These are phyloP conservation scores for Cyberlindnera galapagoensis DNA, from an alignment of 805 yeast genomes.

Conservation along the genomic window DNA sequence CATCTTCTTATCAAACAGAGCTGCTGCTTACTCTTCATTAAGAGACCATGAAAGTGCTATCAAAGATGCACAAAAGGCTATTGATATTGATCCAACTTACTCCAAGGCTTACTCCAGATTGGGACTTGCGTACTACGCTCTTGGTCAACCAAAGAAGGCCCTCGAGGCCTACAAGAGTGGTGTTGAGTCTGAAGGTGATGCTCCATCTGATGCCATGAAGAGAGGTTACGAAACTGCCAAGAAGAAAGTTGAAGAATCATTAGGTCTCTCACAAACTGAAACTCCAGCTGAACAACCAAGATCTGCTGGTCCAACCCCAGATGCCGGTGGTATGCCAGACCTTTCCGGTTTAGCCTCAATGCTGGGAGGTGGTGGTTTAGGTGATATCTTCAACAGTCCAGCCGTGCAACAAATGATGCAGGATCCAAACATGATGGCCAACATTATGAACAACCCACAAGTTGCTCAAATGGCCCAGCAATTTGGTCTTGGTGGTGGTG, in stretches of 20 bases:
- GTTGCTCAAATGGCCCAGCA: conserved; percentile 78
- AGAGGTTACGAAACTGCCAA: conserved; percentile 93
- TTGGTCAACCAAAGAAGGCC: conserved; percentile 87
- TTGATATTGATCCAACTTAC: conserved; percentile 68
- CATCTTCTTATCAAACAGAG: conserved; percentile 87
- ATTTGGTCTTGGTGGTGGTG: conserved; percentile 60
- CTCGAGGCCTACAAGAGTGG: conserved; percentile 88
- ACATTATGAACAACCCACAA: conserved; percentile 75
- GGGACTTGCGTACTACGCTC: conserved; percentile 91
- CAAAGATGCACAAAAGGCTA: conserved; percentile 77
- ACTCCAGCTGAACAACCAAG: conserved; percentile 18
- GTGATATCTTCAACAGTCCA: conserved; percentile 81
- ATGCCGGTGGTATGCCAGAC: conserved; percentile 62
- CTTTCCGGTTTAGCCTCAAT: conserved; percentile 39
- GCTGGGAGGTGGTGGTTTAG: conserved; percentile 61
- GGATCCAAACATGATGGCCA: conserved; percentile 69
- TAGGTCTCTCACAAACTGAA: conserved; percentile 29
- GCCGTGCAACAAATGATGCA: conserved; percentile 87
- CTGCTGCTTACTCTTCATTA: conserved; percentile 88
- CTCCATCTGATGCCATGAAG: conserved; percentile 82
- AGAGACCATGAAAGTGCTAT: conserved; percentile 72
- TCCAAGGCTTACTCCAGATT: conserved; percentile 93
- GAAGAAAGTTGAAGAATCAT: conserved; percentile 74
- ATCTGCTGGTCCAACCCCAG: conserved; percentile 14
- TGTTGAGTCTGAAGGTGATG: conserved; percentile 77